Evolutionary conservation across 1,284 basidiomycete species (phyloP).

Genomic region (Marasmius oreades): DNA sequence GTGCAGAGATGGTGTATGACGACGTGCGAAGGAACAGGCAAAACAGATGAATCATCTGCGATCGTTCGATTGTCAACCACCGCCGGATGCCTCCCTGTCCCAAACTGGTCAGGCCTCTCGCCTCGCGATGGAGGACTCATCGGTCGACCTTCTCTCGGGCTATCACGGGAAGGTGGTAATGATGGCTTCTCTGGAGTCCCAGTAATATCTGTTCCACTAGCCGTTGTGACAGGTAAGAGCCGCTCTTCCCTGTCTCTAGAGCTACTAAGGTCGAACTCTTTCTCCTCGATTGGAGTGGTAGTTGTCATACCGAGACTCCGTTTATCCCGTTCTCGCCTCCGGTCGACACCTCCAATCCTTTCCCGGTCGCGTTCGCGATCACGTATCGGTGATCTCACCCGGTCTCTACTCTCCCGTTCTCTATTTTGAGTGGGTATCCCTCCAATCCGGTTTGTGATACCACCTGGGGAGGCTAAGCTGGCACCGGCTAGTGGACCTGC

Average conservation of each 20-base stretch:
- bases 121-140: slow-evolving; percentile 3
- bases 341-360: not conserved
- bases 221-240: slow-evolving; percentile 20
- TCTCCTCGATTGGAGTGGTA: slow-evolving; percentile 12
- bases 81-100: not conserved
- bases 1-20: slow-evolving; percentile 96
- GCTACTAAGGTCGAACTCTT: not conserved
- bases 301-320: slow-evolving; percentile 10
- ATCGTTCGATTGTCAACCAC: slow-evolving; percentile 22
- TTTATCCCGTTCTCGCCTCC: slow-evolving; percentile 10
- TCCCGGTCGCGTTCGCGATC: slow-evolving; percentile 11
- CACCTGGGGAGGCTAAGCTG: slow-evolving; percentile 2
- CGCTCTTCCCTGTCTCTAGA: slow-evolving; percentile 22
- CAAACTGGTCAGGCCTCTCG: not conserved
- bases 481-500: slow-evolving; percentile 12
- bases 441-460: not conserved
- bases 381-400: not conserved
- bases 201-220: slow-evolving; percentile 37
- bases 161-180: not conserved
- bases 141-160: not conserved
- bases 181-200: not conserved
- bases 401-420: slow-evolving; percentile 9
- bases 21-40: slow-evolving; percentile 93
- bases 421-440: not conserved
- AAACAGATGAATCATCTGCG: slow-evolving; percentile 88